Base-by-base conservation (phyloP, 352 stramenopile genomes). In the Phytopythium helicoides region DNA sequence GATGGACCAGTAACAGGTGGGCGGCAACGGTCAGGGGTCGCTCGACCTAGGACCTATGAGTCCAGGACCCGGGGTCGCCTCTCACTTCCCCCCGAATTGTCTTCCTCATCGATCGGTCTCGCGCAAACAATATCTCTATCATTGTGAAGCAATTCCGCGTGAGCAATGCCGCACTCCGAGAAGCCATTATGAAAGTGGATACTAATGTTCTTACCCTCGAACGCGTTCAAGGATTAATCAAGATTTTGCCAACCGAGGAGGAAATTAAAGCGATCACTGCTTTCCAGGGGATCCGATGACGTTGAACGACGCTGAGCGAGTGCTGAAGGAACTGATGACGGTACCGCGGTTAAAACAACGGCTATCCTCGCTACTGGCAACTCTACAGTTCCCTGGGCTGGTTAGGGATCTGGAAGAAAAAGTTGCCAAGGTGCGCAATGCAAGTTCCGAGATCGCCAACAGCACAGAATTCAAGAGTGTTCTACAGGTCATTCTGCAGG, bases 71-170 rank as follows among this genome's bases (percentile, higher is more conserved):
- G 14, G 51, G 56, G 8, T 89, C 78, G 3, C 81, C 81, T 1
- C 25, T 83, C 1, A 47, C 56, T 7, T 89, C 81, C 1, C 81
- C 81, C 9, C 70, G 73, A 7, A 52, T 92, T 12, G 76, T 92
- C 5, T 92, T 89, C 51, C 53, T 92, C 35, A 92, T 92, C 48
- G 81, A 92, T 26, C 70, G 81, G 19, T 72, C 62, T 2, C 63
- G 81, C 5, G 78, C 81, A 6, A 92, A 92, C 62, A 94, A 94
- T 52, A 95, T 98, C n/a, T 97, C 94, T 16, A 99, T 99, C 60
- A 97, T 98, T 60, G 81, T 99, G 38, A 97, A 97, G 60, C 88
- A 97, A 60, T 90, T 98, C 39, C 88, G 95, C 41, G 96, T 98
- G 73, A 97, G 77, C 71, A 82, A 91, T 41, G 68, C 76, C 0